These are phyloP conservation scores for Lagerstroemia speciosa DNA, from an alignment of 345 rosid genomes.

Conservation along the genomic window DNA sequence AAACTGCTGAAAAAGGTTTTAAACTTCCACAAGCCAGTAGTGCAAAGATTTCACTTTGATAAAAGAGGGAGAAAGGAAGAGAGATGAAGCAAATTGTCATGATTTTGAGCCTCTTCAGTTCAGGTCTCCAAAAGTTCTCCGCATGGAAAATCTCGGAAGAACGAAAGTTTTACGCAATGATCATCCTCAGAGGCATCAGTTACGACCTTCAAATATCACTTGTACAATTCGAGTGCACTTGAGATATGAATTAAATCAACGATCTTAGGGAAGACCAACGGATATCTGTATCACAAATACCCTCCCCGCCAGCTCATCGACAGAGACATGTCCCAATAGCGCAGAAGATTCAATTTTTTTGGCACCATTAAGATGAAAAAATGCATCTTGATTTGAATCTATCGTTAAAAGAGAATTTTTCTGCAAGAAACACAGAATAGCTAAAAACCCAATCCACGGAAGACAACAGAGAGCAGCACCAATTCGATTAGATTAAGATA, in stretches of 20 bases:
- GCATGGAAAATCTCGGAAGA: constrained; percentile 10
- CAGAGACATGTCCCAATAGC: not conserved
- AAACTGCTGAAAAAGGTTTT: not conserved
- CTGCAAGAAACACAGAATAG: not conserved
- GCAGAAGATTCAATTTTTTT: not conserved
- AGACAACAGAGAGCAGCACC: not conserved
- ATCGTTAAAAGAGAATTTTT: not conserved
- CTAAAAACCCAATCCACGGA: no score
- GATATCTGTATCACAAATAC: not conserved
- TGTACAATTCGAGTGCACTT: not conserved
- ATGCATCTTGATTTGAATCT: not conserved
- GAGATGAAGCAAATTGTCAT: not conserved
- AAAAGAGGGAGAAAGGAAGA: not conserved
- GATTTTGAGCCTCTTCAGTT: constrained; percentile 9
- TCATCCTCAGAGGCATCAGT: constrained; percentile 9
- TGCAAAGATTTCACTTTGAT: not conserved
- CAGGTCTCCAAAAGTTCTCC: constrained; percentile 14
- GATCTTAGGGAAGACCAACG: not conserved
- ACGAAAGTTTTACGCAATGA: constrained; percentile 7
- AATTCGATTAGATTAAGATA: not conserved
- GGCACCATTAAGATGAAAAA: not conserved
- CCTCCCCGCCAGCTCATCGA: not conserved
- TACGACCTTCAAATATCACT: not conserved
- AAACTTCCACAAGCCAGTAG: not conserved
- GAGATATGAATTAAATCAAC: not conserved